Evolutionary conservation across 257 asterid species (phyloP).

Genomic region (Echium plantagineum): DNA sequence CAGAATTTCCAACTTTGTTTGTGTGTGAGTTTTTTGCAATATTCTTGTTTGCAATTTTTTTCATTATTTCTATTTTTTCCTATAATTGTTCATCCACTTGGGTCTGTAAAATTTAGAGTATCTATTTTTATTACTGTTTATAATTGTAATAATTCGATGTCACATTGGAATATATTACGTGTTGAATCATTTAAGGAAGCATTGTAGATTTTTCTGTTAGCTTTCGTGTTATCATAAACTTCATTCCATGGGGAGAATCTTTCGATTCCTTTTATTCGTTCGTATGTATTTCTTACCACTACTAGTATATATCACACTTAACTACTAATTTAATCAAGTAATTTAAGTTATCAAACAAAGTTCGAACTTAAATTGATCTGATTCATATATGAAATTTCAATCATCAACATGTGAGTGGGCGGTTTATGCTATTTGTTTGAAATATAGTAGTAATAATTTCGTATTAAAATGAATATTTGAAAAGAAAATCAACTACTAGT

Average conservation of each 20-base stretch:
- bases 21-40: conserved; percentile 4
- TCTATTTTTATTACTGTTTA: background rate
- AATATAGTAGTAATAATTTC: too few species aligned
- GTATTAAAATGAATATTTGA: too few species aligned
- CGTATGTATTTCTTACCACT: too few species aligned
- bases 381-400: too few species aligned
- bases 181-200: background rate
- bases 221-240: background rate
- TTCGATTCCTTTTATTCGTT: background rate
- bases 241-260: background rate
- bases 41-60: background rate
- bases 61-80: background rate
- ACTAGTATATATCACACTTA: background rate
- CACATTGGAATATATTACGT: background rate
- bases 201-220: background rate
- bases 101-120: too few species aligned
- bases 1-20: conserved; percentile 4
- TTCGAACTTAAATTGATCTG: too few species aligned
- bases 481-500: too few species aligned
- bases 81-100: background rate
- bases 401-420: too few species aligned
- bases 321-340: too few species aligned
- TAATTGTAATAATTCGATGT: background rate
- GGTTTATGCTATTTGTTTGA: too few species aligned
- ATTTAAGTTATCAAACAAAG: too few species aligned